phyloP scores from a whole-genome alignment of 352 stramenopile genomes.

The Plasmopara halstedii region DNA sequence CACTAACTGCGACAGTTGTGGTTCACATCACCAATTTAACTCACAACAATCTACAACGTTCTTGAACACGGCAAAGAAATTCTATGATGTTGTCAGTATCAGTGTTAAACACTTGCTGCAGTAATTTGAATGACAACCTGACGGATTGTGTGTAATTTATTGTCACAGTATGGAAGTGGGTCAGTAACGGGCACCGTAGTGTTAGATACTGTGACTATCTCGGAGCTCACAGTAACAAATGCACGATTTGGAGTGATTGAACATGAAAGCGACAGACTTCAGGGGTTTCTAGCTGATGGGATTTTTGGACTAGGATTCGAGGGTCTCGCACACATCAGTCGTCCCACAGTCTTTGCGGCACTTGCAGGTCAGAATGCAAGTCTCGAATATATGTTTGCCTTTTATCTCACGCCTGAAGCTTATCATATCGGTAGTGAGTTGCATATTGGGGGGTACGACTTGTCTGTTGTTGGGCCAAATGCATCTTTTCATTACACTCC shows the following conservation, averaged over 20 bases:
- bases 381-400: conserved; percentile 83
- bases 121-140: too few relatives aligned
- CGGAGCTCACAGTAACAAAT: conserved; percentile 56
- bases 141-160: not conserved
- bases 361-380: conserved; percentile 57
- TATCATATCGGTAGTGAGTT: conserved; percentile 65
- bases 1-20: conserved; percentile 37
- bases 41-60: conserved; percentile 51
- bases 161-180: conserved; percentile 64
- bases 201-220: conserved; percentile 67
- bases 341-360: conserved; percentile 72
- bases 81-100: conserved; percentile 46
- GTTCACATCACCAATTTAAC: conserved; percentile 52
- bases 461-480: conserved; percentile 70
- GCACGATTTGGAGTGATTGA: conserved; percentile 72
- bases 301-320: conserved; percentile 84
- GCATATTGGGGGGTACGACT: conserved; percentile 79
- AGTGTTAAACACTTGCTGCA: conserved; percentile 1
- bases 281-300: conserved; percentile 81
- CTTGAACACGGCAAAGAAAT: conserved; percentile 63
- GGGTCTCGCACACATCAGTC: conserved; percentile 80
- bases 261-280: conserved; percentile 59
- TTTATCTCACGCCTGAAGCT: conserved; percentile 79
- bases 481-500: conserved; percentile 86
- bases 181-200: conserved; percentile 69